Percentiles rank a stretch among this genome's conserved stretches.
phyloP scores from a whole-genome alignment of 176 grass and related monocot species.

The Oryza australiensis region DNA sequence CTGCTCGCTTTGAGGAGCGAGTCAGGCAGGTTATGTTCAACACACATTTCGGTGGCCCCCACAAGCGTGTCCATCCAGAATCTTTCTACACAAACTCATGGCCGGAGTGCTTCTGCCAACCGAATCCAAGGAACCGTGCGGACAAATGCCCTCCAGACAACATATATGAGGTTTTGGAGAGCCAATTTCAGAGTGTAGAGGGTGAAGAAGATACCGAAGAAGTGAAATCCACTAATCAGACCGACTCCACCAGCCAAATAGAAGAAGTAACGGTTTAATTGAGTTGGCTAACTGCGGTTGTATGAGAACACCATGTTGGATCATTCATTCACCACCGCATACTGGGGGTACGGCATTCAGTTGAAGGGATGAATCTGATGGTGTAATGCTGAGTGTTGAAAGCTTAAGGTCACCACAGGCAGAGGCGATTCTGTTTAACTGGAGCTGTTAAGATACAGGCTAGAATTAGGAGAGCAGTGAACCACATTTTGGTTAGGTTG shows the following conservation, averaged over 20 bases:
- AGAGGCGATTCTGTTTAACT: neutral
- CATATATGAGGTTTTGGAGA: slow-evolving; percentile 63
- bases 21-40: slow-evolving; percentile 77
- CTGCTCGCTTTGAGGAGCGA: slow-evolving; percentile 65
- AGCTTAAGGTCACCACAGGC: neutral
- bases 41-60: slow-evolving; percentile 71
- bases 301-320: neutral
- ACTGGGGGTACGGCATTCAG: neutral
- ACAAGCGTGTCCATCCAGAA: slow-evolving; percentile 69
- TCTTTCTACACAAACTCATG: slow-evolving; percentile 96
- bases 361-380: neutral
- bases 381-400: neutral
- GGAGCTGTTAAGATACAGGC: neutral
- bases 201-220: slow-evolving; percentile 44
- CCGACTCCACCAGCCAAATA: slow-evolving; percentile 33
- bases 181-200: slow-evolving; percentile 52
- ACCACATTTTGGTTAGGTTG: slow-evolving; percentile 21
- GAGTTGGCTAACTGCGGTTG: neutral
- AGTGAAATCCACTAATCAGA: slow-evolving; percentile 23
- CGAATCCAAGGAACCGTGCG: slow-evolving; percentile 42
- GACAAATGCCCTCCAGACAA: slow-evolving; percentile 71
- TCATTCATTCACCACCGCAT: neutral
- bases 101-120: slow-evolving; percentile 97
- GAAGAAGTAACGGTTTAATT: slow-evolving; percentile 38
- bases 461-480: neutral